Base-by-base conservation (phyloP, 2,329 filamentous ascomycete species). In the Botrytis deweyae region DNA sequence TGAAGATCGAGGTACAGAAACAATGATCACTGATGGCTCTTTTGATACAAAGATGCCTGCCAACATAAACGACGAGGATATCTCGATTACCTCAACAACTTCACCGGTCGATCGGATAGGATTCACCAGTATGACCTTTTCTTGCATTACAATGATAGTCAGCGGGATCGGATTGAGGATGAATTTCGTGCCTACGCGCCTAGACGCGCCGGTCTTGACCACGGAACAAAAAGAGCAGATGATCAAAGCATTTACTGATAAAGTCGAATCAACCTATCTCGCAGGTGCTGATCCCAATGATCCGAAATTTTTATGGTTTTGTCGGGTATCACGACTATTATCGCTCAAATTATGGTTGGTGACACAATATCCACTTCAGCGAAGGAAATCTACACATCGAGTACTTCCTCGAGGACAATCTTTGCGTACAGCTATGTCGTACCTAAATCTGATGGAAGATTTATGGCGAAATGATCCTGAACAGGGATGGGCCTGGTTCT, bases 1-100 rank as follows among this genome's bases (percentile, higher is more conserved):
- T 14, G 86, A 87, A 75, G 85, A 87, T 74, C 84, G 87, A 72
- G 86, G 86, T 8, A 82, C 82, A 6, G 85, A 86, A 74, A 81
- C 83, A 20, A 81, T 81, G 42, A 83, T 87, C 12, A 72, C 83
- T 25, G 83, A 85, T 70, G 78, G 76, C 59, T 81, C 82, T 76
- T 87, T 84, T 74, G 84, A 87, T 76, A 85, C 84, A 38, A 82
- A 81, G 67, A 79, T 85, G 67, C 87, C 87, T 1, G 78, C 85
- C 52, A 88, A 88, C 74, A 81, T 88, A 75, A 85, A 88, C 72
- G 87, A 88, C 74, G 83, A 83, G 25, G 86, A 87, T 73, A 82
- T 88, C 49, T 79, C 79, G 42, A 38, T 65, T 16, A 55, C 40
- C 25, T 59, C 25, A 9, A 55, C 40, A 22, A 33, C 65, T 40